Evolutionary conservation across 2,329 filamentous ascomycete species (phyloP).

Genomic region (Corinectria fuckeliana): DNA sequence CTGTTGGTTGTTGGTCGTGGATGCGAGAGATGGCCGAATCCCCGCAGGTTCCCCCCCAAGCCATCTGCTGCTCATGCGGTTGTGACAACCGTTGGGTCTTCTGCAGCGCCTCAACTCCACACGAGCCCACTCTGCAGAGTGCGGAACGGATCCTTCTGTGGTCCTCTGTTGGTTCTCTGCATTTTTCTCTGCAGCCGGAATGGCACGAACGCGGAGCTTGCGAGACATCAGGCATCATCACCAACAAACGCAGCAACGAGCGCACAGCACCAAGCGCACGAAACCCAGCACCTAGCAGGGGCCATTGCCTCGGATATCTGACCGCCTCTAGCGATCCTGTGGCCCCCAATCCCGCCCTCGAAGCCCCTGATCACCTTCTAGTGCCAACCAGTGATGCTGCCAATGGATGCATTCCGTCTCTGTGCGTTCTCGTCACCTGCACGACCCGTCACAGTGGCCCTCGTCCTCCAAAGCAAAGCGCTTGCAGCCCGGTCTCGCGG

Average conservation of each 20-base stretch:
- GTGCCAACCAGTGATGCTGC: slow-evolving; percentile 29
- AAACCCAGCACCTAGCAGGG: neutral
- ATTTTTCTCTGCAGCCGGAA: slow-evolving; percentile 29
- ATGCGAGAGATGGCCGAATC: slow-evolving; percentile 14
- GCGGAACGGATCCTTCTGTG: slow-evolving; percentile 11
- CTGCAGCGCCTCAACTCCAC: neutral
- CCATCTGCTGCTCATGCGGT: neutral
- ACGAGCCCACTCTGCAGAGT: neutral
- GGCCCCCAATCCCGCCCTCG: slow-evolving; percentile 7
- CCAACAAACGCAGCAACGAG: slow-evolving; percentile 1
- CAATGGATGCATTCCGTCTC: slow-evolving; percentile 33
- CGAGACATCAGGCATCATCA: slow-evolving; percentile 15
- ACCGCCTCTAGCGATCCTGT: slow-evolving; percentile 9
- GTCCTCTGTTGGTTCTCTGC: slow-evolving; percentile 31
- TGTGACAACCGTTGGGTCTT: neutral
- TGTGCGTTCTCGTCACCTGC: slow-evolving; percentile 32
- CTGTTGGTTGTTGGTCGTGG: slow-evolving; percentile 32
- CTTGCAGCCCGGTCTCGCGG: slow-evolving; percentile 20
- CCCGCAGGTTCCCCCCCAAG: slow-evolving; percentile 12
- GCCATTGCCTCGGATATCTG: neutral
- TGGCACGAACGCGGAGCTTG: neutral
- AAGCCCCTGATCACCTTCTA: slow-evolving; percentile 25
- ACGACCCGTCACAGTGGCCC: slow-evolving; percentile 32
- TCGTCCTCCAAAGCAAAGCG: slow-evolving; percentile 2
- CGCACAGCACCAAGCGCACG: neutral